Evolutionary conservation across 257 asterid genomes (phyloP).

Genomic region (Marsdenia floribunda): DNA sequence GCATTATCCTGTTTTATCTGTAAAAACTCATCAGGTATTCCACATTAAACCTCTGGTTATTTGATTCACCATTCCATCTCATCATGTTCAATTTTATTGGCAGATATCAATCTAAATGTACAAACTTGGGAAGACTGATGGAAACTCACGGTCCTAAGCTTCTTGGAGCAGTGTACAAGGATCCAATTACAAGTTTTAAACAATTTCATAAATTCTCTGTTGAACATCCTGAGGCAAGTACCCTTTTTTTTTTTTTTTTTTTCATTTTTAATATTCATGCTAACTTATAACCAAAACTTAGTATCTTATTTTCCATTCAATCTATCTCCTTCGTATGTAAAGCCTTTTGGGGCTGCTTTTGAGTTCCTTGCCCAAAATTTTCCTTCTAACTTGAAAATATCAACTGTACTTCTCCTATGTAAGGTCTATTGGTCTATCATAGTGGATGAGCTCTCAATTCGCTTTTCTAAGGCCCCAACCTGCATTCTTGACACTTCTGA

Average conservation of each 20-base stretch:
- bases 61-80: neutral
- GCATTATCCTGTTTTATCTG: neutral
- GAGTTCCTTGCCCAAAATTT: neutral
- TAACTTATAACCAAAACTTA: neutral
- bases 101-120: conserved; percentile 50
- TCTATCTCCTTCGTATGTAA: neutral
- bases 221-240: conserved; percentile 71
- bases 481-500: conserved; percentile 66
- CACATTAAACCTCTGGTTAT: neutral
- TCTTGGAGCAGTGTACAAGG: conserved; percentile 57
- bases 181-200: conserved; percentile 68
- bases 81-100: conserved; percentile 8
- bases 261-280: neutral
- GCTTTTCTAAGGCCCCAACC: conserved; percentile 48
- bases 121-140: conserved; percentile 87
- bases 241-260: conserved; percentile 9
- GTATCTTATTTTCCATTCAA: neutral
- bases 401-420: conserved; percentile 5
- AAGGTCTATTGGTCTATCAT: conserved; percentile 77
- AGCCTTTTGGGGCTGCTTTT: neutral
- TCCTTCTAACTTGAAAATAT: neutral
- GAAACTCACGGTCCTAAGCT: conserved; percentile 71
- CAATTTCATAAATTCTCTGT: conserved; percentile 70
- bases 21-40: neutral
- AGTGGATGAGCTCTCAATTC: conserved; percentile 56